phyloP scores from a whole-genome alignment of 2,329 filamentous ascomycete species.

The Emydomyces testavorans region DNA sequence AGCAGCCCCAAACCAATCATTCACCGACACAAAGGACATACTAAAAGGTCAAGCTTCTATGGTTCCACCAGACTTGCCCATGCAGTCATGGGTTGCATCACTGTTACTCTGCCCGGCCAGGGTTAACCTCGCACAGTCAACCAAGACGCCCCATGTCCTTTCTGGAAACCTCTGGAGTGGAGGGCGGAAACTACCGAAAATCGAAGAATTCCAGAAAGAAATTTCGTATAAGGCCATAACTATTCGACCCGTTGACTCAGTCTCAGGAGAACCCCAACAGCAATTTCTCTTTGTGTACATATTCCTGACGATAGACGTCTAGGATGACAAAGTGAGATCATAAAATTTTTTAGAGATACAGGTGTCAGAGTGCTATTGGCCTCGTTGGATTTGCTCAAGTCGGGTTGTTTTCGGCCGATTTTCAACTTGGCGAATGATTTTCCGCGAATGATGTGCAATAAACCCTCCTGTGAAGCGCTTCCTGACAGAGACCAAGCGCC shows the following conservation, averaged over 20 bases:
- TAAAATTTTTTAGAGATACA: neutral
- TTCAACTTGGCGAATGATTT: constrained; percentile 2
- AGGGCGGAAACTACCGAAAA: neutral
- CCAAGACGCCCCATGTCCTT: no score
- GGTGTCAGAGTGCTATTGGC: constrained; percentile 6
- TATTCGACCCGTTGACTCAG: no score
- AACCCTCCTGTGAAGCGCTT: neutral
- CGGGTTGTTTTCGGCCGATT: neutral
- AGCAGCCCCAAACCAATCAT: neutral
- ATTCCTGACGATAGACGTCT: no score
- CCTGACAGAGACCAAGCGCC: no score
- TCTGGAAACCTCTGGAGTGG: neutral
- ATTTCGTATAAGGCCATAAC: no score
- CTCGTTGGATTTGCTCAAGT: neutral
- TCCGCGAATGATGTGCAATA: neutral
- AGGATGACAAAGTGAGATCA: constrained; percentile 1
- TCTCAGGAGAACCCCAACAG: neutral
- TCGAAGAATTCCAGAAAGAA: constrained; percentile 1
- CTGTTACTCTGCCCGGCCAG: neutral
- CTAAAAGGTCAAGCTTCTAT: constrained; percentile 8
- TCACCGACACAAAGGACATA: constrained; percentile 4
- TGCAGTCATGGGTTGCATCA: constrained; percentile 8
- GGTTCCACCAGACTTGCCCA: constrained; percentile 7
- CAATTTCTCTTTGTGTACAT: neutral
- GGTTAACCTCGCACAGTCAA: neutral